A percentile compares a stretch with the other conserved stretches of the same genome.
These are phyloP conservation scores for Lindgomyces ingoldianus DNA, from an alignment of 495 filamentous ascomycete species.

Conservation along the genomic window DNA sequence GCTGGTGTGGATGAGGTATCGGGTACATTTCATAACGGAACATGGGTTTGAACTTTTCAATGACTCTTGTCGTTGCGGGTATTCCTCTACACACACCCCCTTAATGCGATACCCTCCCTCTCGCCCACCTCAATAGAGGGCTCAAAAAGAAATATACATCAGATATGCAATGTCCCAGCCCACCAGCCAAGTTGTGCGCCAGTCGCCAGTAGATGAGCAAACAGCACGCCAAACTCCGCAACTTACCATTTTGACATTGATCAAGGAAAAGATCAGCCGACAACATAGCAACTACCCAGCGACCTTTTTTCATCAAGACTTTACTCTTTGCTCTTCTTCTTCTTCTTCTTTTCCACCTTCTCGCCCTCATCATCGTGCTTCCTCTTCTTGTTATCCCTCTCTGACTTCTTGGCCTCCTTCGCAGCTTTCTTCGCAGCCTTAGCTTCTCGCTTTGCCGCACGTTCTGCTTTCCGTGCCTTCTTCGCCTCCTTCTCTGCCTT, in stretches of 20 bases:
- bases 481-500: conserved; percentile 52
- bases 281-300: background rate
- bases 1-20: background rate
- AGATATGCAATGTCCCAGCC: background rate
- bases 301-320: background rate
- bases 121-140: background rate
- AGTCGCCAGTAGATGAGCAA: background rate
- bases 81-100: background rate
- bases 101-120: background rate
- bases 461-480: conserved; percentile 54
- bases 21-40: background rate
- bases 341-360: conserved; percentile 46
- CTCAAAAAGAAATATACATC: background rate
- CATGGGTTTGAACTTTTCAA: background rate
- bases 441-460: conserved; percentile 70
- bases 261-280: background rate
- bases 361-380: conserved; percentile 35
- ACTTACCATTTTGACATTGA: conserved; percentile 8
- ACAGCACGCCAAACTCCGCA: conserved; percentile 5
- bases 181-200: background rate
- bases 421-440: conserved; percentile 71
- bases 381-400: conserved; percentile 36
- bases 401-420: conserved; percentile 48
- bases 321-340: conserved; percentile 45
- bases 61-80: background rate